These are phyloP conservation scores for Erythrobasidium hasegawianum DNA, from an alignment of 1,284 basidiomycete species.

Conservation along the genomic window DNA sequence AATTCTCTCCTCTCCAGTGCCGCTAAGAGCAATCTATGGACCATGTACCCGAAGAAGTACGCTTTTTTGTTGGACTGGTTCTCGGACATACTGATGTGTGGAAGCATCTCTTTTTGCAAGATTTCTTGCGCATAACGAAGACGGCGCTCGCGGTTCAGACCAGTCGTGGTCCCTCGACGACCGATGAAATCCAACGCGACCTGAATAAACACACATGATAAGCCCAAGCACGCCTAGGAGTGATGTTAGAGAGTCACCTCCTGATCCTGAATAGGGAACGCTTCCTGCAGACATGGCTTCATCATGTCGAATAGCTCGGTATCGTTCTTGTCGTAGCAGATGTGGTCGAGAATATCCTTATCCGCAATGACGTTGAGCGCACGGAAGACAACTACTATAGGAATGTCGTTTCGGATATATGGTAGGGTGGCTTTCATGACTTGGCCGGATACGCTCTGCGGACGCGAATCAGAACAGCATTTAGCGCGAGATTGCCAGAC, in stretches of 20 bases:
- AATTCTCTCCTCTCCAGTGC: conserved; percentile 91
- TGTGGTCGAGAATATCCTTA: conserved; percentile 94
- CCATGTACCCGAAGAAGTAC: conserved; percentile 99
- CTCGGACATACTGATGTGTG: conserved; percentile 92
- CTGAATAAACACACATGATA: conserved; percentile 44
- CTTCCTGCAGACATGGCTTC: conserved; percentile 97
- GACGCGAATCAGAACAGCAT: conserved; percentile 30
- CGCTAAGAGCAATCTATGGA: conserved; percentile 88
- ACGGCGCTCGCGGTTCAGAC: conserved; percentile 84
- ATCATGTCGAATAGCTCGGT: conserved; percentile 95
- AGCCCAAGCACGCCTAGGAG: background rate
- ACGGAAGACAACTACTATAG: conserved; percentile 98
- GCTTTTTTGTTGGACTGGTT: conserved; percentile 98
- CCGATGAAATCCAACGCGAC: conserved; percentile 94
- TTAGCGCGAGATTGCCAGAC: background rate
- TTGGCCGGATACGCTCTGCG: conserved; percentile 58
- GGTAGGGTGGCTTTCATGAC: conserved; percentile 97
- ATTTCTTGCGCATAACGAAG: conserved; percentile 97
- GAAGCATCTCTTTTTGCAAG: conserved; percentile 96
- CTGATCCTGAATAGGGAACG: conserved; percentile 95
- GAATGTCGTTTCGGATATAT: conserved; percentile 97
- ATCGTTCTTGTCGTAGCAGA: conserved; percentile 97
- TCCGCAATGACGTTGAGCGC: conserved; percentile 97
- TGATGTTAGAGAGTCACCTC: conserved; percentile 58
- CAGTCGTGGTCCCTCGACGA: conserved; percentile 91